Evolutionary conservation across 768 basidiomycete species (phyloP), one percentile per base, ranked within the genome.

Genomic region (Lentinula boryana): DNA sequence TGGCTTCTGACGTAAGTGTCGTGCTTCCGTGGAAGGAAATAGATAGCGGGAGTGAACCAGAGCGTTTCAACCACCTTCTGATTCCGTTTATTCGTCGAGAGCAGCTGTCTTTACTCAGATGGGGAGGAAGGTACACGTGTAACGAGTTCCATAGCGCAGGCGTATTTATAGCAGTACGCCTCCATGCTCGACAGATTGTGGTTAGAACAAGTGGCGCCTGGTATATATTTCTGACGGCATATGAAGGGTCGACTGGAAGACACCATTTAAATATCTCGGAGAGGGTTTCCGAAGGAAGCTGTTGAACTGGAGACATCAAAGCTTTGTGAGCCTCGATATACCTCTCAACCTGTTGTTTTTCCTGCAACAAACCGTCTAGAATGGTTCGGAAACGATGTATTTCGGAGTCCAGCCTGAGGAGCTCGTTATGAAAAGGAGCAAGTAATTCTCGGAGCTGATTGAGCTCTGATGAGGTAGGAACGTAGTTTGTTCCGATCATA

Each of bases 91-190:
- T 43, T 13, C 55, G 55, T 40, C 40, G 10, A 21, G n/a, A 56
- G 12, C 38, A 43, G 2, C 5, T 23, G 12, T 27, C 18, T 5
- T 15, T 6, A 18, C 36, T 44, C 23, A 56, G 4, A 27, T 56
- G 18, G 1, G 55, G 55, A 15, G 44, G 59, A 56, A 49, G 38
- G n/a, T 52, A 40, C 44, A 67, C 56, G 46, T 62, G 62, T 8
- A 73, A 36, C 18, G 66, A 66, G 41, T 63, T 65, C 73, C 72
- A 73, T 12, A 73, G 60, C 7, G 65, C 60, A 7, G 73, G 71
- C 1, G 64, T 69, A 1, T 63, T 52, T 21, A 74, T n/a, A 8
- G 68, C 65, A 1, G 69, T 63, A 13, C 62, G 56, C 38, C 71
- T 64, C 73, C 72, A 74, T 4, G 60, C 36, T 9, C 67, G 65